Percentiles rank a stretch among this genome's conserved stretches.
Evolutionary conservation across 345 rosid genomes (phyloP).

Genomic region (Gossypium australe): DNA sequence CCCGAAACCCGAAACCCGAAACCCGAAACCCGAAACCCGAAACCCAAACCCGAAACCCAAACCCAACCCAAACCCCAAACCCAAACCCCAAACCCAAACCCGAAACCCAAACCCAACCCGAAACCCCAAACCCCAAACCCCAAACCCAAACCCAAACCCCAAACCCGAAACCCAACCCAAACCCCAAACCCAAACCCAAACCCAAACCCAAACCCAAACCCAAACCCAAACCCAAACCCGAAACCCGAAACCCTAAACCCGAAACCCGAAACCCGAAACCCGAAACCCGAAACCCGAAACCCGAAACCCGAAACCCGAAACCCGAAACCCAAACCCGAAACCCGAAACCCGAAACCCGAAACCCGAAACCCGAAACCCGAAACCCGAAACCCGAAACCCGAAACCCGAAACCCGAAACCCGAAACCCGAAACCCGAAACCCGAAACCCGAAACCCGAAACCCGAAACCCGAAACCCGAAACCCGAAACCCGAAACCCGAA

Average conservation of each 20-base stretch:
- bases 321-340: too few species aligned
- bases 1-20: conserved; percentile 20
- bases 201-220: conserved; percentile 21
- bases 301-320: conserved; percentile 14
- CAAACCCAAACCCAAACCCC: conserved; percentile 1
- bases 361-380: conserved; percentile 16
- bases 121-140: too few species aligned
- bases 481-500: conserved; percentile 13
- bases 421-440: conserved; percentile 16
- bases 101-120: conserved; percentile 17
- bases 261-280: conserved; percentile 4
- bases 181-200: neutral
- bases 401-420: conserved; percentile 14
- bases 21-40: conserved; percentile 7
- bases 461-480: conserved; percentile 9
- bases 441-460: conserved; percentile 13
- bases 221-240: conserved; percentile 8
- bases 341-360: conserved; percentile 7
- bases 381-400: conserved; percentile 11
- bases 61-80: conserved; percentile 22
- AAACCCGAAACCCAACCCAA: conserved; percentile 17
- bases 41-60: conserved; percentile 25
- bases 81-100: conserved; percentile 5
- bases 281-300: conserved; percentile 20
- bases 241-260: conserved; percentile 13